Conservation (phyloP, 805 yeast genomes). For the Metschnikowia reukaufii region DNA sequence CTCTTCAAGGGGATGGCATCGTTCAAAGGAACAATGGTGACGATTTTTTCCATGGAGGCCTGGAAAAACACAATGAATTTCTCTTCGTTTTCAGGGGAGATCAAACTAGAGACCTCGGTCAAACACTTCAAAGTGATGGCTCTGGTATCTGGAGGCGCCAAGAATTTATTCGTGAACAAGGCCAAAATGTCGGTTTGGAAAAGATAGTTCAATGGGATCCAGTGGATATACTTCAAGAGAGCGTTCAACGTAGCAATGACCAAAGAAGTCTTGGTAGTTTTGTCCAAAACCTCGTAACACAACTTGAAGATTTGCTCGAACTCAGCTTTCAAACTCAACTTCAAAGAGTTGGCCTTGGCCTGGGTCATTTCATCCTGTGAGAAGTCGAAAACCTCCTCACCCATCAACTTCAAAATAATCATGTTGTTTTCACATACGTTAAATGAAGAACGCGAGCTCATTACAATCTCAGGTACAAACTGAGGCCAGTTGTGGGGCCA, state of each 20-base stretch:
- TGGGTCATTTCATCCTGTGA: conserved; percentile 97
- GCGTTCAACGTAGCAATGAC: conserved; percentile 83
- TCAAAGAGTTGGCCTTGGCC: conserved; percentile 83
- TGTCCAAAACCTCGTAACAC: conserved; percentile 90
- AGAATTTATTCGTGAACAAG: conserved; percentile 70
- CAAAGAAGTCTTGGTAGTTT: conserved; percentile 80
- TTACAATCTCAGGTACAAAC: conserved; percentile 89
- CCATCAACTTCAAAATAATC: conserved; percentile 82
- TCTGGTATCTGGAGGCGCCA: conserved; percentile 77
- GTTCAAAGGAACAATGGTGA: conserved; percentile 59
- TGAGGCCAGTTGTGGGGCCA: conserved; percentile 99
- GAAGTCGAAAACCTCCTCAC: conserved; percentile 95
- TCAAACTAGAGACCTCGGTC: conserved; percentile 81
- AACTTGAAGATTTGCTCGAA: conserved; percentile 90
- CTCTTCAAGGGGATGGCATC: conserved; percentile 65
- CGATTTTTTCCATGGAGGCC: conserved; percentile 68
- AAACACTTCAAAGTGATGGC: conserved; percentile 85
- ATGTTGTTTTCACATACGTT: conserved; percentile 98
- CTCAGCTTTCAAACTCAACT: conserved; percentile 81
- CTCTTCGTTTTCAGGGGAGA: conserved; percentile 49
- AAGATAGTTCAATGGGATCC: conserved; percentile 91
- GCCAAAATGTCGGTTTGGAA: conserved; percentile 83
- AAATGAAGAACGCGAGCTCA: conserved; percentile 76
- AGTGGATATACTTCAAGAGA: conserved; percentile 79
- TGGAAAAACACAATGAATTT: conserved; percentile 71